phyloP scores from a whole-genome alignment of 352 stramenopile genomes.

The Phytophthora melonis region DNA sequence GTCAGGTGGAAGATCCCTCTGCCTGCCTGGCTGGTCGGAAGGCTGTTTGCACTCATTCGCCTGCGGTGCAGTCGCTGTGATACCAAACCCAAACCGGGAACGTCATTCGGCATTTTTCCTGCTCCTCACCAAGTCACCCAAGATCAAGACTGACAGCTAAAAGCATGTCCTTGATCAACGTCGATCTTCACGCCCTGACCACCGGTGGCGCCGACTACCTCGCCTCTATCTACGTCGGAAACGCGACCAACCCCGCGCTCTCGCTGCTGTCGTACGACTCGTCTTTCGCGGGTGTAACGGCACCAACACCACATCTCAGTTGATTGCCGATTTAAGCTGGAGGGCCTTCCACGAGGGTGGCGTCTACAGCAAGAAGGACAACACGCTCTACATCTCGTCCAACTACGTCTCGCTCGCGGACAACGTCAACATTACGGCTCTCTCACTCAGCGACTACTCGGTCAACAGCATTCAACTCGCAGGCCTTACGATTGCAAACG shows the following conservation, averaged over 20 bases:
- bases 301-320: constrained; percentile 6
- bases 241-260: constrained; percentile 20
- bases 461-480: constrained; percentile 25
- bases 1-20: no score
- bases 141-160: neutral
- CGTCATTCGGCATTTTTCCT: constrained; percentile 14
- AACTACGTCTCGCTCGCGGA: constrained; percentile 23
- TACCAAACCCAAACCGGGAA: neutral
- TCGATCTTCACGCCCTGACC: constrained; percentile 30
- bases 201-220: constrained; percentile 28
- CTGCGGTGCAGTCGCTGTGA: no score
- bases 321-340: constrained; percentile 25
- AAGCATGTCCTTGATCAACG: constrained; percentile 25
- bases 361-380: constrained; percentile 35
- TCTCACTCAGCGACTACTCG: constrained; percentile 27
- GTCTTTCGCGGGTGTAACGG: constrained; percentile 18
- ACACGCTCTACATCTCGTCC: constrained; percentile 31
- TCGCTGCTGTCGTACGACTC: constrained; percentile 26
- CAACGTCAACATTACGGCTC: constrained; percentile 33
- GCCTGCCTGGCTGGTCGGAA: neutral
- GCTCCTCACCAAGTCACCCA: neutral
- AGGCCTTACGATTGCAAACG: constrained; percentile 25
- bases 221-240: constrained; percentile 23
- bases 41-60: neutral
- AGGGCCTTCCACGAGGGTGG: constrained; percentile 30